Evolutionary conservation across 169 alveolate genomes (phyloP).

Genomic region (Eimeria praecox): DNA sequence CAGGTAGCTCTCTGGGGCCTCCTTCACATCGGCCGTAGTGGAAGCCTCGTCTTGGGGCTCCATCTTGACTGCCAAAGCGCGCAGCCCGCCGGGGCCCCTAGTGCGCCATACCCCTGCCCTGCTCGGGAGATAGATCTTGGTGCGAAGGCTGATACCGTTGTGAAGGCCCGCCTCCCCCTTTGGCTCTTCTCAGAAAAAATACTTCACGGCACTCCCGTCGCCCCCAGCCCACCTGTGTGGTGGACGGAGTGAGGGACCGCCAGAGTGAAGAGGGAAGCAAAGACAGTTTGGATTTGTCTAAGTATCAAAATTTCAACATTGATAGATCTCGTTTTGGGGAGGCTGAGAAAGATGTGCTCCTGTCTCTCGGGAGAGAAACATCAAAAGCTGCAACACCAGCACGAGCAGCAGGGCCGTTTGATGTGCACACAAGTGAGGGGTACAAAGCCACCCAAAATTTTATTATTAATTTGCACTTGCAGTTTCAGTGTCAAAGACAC

Average conservation of each 20-base stretch:
- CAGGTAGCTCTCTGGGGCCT: not conserved
- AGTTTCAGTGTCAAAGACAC: not conserved
- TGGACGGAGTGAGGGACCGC: not conserved
- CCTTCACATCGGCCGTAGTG: not conserved
- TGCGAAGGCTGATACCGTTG: not conserved
- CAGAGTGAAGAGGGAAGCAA: not conserved
- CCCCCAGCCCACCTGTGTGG: not conserved
- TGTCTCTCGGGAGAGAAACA: not conserved
- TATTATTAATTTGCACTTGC: not conserved
- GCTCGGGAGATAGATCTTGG: not conserved
- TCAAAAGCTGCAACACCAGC: not conserved
- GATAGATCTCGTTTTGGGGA: not conserved
- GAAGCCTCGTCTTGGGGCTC: not conserved
- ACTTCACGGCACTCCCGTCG: not conserved
- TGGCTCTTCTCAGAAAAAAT: not conserved
- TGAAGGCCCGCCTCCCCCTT: not conserved
- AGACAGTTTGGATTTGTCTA: not conserved
- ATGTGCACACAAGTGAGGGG: not conserved
- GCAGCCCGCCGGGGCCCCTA: not conserved
- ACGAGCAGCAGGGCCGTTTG: not conserved
- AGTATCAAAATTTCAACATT: not conserved
- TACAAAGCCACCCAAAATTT: not conserved
- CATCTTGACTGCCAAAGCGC: not conserved
- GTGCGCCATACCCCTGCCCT: not conserved
- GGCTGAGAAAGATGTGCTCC: not conserved